These are phyloP conservation scores for Bertia moriformis DNA, from an alignment of 2,329 filamentous ascomycete species.

Conservation along the genomic window DNA sequence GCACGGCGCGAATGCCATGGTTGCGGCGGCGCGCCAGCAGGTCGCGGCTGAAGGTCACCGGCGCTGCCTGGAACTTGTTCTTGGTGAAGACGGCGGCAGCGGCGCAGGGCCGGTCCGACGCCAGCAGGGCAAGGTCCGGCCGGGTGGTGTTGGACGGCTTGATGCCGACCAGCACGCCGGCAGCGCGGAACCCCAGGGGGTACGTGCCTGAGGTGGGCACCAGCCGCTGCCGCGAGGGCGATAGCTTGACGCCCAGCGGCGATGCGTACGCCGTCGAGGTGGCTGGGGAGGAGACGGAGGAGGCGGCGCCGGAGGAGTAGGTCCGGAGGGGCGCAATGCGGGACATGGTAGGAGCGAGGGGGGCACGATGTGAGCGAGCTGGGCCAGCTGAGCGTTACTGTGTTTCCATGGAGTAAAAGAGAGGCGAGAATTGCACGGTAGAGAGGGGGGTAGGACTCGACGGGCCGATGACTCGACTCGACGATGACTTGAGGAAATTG, in stretches of 20 bases:
- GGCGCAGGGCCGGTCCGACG: conserved; percentile 74
- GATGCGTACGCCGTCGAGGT: no score
- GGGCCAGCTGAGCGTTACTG: no score
- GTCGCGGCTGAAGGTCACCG: conserved; percentile 70
- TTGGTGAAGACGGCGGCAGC: conserved; percentile 91
- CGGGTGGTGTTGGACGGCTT: conserved; percentile 85
- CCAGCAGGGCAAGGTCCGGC: conserved; percentile 78
- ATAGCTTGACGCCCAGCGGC: background rate
- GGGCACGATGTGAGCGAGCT: no score
- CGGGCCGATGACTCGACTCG: no score
- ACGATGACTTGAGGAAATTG: no score
- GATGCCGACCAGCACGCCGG: conserved; percentile 80
- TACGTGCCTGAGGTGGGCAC: conserved; percentile 75
- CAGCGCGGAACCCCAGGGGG: conserved; percentile 75
- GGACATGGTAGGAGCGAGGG: no score
- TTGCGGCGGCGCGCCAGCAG: conserved; percentile 55
- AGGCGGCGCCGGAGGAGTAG: no score
- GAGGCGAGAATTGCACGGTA: no score
- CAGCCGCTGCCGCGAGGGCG: background rate
- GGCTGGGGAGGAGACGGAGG: no score
- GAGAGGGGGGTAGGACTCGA: no score
- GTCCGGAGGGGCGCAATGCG: no score
- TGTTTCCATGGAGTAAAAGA: no score
- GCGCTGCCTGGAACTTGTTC: conserved; percentile 95
- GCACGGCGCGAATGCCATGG: conserved; percentile 60